A percentile compares a stretch with the other conserved stretches of the same genome.
phyloP scores from a whole-genome alignment of 2,329 filamentous ascomycete genomes.

The Fusarium armeniacum region DNA sequence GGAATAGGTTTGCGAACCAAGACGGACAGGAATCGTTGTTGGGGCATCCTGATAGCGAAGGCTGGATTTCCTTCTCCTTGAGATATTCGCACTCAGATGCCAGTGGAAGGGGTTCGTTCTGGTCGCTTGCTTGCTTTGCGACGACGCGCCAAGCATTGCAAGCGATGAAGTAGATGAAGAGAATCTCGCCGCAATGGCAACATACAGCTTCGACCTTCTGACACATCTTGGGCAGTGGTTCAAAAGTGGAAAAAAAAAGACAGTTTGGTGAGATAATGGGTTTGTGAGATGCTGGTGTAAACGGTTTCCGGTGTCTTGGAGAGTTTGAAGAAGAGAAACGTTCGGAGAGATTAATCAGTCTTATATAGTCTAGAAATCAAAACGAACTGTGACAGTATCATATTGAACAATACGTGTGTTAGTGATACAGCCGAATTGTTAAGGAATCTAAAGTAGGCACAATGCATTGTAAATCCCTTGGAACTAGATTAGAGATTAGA shows the following conservation, averaged over 20 bases:
- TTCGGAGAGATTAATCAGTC: neutral
- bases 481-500: neutral
- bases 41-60: constrained; percentile 28
- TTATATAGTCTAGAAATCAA: neutral
- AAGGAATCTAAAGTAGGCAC: neutral
- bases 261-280: neutral
- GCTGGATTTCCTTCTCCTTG: neutral
- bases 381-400: neutral
- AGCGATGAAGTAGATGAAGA: constrained; percentile 7
- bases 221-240: constrained; percentile 15
- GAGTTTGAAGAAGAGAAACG: neutral
- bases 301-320: neutral
- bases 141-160: constrained; percentile 18
- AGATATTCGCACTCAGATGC: constrained; percentile 1
- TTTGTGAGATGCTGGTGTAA: neutral
- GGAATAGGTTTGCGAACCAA: constrained; percentile 19
- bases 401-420: neutral
- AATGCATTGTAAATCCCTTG: neutral
- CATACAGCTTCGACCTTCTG: constrained; percentile 15
- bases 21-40: constrained; percentile 32
- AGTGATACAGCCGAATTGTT: neutral
- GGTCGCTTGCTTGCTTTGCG: neutral
- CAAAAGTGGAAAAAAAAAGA: too few species aligned
- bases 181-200: constrained; percentile 31
- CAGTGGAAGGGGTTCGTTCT: neutral